Evolutionary conservation across 2,329 filamentous ascomycete species (phyloP).

Genomic region (Aureobasidium sp.): DNA sequence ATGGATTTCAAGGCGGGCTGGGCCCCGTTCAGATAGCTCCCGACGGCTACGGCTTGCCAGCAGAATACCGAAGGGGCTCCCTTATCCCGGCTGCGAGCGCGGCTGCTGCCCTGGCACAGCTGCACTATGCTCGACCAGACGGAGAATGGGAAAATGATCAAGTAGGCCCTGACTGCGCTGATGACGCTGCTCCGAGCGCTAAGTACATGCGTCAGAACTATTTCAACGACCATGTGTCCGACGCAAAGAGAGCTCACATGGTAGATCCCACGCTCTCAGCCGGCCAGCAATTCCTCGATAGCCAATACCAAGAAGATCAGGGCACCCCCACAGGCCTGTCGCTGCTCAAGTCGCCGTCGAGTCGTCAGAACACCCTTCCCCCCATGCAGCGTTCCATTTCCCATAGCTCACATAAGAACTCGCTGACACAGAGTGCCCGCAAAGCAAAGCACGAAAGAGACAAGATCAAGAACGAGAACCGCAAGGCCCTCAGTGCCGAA

Average conservation of each 20-base stretch:
- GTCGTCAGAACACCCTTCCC: slow-evolving; percentile 79
- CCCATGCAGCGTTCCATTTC: slow-evolving; percentile 65
- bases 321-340: slow-evolving; percentile 46
- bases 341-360: slow-evolving; percentile 72
- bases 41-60: slow-evolving; percentile 36
- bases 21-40: slow-evolving; percentile 20
- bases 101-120: slow-evolving; percentile 77
- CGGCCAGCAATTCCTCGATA: slow-evolving; percentile 20
- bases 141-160: slow-evolving; percentile 71
- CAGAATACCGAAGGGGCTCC: slow-evolving; percentile 60
- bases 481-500: slow-evolving; percentile 82
- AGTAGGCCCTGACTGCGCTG: slow-evolving; percentile 44
- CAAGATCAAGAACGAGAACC: slow-evolving; percentile 66
- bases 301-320: slow-evolving; percentile 17
- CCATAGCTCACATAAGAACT: slow-evolving; percentile 73
- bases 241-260: slow-evolving; percentile 18
- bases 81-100: slow-evolving; percentile 66
- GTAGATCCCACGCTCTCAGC: slow-evolving; percentile 19
- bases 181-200: slow-evolving; percentile 14
- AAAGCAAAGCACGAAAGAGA: slow-evolving; percentile 74
- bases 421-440: slow-evolving; percentile 70
- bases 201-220: slow-evolving; percentile 27
- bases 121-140: slow-evolving; percentile 71
- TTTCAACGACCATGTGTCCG: slow-evolving; percentile 35
- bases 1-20: slow-evolving; percentile 25